phyloP scores from a whole-genome alignment of 2,329 filamentous ascomycete genomes.

The Fusarium penzigii region DNA sequence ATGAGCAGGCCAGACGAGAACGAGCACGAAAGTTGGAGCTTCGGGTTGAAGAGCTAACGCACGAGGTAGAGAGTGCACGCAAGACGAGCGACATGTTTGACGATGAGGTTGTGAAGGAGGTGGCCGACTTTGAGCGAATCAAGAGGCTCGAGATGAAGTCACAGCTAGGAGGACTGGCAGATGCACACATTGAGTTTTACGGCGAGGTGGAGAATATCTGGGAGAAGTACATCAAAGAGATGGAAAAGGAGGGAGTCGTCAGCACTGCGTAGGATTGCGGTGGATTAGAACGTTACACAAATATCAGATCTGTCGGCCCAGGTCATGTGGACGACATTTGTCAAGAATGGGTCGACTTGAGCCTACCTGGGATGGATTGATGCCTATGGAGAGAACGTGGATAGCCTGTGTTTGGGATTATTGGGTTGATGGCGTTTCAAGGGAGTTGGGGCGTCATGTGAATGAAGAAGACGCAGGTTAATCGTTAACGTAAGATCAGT shows the following conservation, averaged over 20 bases:
- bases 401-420: background rate
- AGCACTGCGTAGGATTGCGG: conserved; percentile 9
- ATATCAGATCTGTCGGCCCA: background rate
- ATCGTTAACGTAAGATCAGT: too few relatives aligned
- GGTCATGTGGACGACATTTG: background rate
- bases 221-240: conserved; percentile 87
- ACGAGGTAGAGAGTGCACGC: conserved; percentile 85
- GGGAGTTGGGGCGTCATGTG: background rate
- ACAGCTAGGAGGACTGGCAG: conserved; percentile 79
- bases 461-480: too few relatives aligned
- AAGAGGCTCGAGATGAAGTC: conserved; percentile 91
- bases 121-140: conserved; percentile 93
- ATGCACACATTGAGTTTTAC: conserved; percentile 87
- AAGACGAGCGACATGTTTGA: conserved; percentile 90
- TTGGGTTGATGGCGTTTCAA: background rate
- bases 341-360: background rate
- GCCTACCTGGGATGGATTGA: background rate
- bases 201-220: conserved; percentile 76
- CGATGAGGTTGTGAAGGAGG: conserved; percentile 91
- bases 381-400: background rate
- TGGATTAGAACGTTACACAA: background rate
- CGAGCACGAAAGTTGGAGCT: conserved; percentile 87
- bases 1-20: conserved; percentile 87
- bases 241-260: conserved; percentile 65
- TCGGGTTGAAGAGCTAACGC: conserved; percentile 86